Percentiles rank a stretch among this genome's conserved stretches.
Evolutionary conservation across 352 stramenopile species (phyloP).

Genomic region (Globisporangium irregulare): DNA sequence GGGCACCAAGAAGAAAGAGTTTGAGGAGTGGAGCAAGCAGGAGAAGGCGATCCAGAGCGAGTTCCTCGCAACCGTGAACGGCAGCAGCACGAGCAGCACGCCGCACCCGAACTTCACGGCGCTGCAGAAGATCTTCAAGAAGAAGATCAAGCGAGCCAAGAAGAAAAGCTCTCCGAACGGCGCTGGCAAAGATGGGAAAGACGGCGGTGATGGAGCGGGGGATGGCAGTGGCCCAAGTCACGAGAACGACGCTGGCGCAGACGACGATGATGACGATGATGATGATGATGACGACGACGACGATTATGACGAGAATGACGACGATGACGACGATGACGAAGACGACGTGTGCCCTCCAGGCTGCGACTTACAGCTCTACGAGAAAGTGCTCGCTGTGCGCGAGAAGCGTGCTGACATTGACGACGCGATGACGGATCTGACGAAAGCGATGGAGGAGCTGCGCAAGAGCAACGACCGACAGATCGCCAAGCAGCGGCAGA

Average conservation of each 20-base stretch:
- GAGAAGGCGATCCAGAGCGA: conserved; percentile 66
- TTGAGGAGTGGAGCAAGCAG: conserved; percentile 71
- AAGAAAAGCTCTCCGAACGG: conserved; percentile 39
- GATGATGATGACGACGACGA: conserved; percentile 72
- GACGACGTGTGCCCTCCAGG: conserved; percentile 88
- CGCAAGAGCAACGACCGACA: conserved; percentile 85
- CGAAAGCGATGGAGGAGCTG: conserved; percentile 87
- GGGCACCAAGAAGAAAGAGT: conserved; percentile 68
- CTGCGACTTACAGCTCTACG: conserved; percentile 89
- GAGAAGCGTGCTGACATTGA: conserved; percentile 91
- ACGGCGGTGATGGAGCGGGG: conserved; percentile 27
- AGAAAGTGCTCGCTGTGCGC: conserved; percentile 89
- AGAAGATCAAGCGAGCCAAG: conserved; percentile 91
- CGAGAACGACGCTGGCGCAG: conserved; percentile 62
- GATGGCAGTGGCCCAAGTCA: conserved; percentile 28
- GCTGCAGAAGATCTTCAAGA: conserved; percentile 90
- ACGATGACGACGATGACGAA: conserved; percentile 90
- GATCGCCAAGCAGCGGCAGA: conserved; percentile 77
- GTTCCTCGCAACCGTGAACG: conserved; percentile 69
- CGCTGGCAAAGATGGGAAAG: conserved; percentile 35
- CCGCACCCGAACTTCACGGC: conserved; percentile 61
- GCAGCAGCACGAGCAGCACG: conserved; percentile 29
- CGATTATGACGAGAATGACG: conserved; percentile 85
- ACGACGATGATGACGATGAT: conserved; percentile 72
- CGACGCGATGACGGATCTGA: conserved; percentile 83